Conservation (phyloP, 2,329 filamentous ascomycete species). For the Colletotrichum sp. region DNA sequence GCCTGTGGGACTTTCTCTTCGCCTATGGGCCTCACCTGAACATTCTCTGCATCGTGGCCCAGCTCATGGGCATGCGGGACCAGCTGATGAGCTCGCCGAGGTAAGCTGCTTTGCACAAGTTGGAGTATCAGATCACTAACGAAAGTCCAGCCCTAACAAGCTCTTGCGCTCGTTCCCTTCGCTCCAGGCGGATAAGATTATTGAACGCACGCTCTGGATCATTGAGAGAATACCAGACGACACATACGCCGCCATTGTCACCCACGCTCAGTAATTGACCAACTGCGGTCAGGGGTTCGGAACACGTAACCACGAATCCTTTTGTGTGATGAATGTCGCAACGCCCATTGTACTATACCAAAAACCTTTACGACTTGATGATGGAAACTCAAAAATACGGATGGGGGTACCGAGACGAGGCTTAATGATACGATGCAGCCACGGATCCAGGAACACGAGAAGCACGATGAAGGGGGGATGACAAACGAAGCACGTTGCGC, state of each 20-base stretch:
- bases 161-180: conserved; percentile 87
- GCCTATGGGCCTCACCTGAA: conserved; percentile 96
- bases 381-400: background rate
- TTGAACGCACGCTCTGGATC: conserved; percentile 83
- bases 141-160: conserved; percentile 79
- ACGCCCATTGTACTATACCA: background rate
- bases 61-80: conserved; percentile 86
- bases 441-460: background rate
- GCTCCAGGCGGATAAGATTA: conserved; percentile 82
- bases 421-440: conserved; percentile 3
- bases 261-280: conserved; percentile 66
- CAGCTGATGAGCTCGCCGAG: conserved; percentile 83
- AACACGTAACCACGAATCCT: background rate
- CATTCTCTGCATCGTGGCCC: conserved; percentile 94
- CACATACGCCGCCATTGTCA: conserved; percentile 87
- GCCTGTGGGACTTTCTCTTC: conserved; percentile 96
- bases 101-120: conserved; percentile 50
- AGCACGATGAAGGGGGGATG: background rate
- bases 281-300: background rate
- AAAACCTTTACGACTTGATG: background rate
- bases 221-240: conserved; percentile 90
- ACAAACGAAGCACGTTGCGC: background rate
- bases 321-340: background rate
- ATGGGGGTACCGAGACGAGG: background rate
- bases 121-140: background rate